phyloP scores from a whole-genome alignment of 2,329 filamentous ascomycete genomes.

The Trichoderma cornu-damae region DNA sequence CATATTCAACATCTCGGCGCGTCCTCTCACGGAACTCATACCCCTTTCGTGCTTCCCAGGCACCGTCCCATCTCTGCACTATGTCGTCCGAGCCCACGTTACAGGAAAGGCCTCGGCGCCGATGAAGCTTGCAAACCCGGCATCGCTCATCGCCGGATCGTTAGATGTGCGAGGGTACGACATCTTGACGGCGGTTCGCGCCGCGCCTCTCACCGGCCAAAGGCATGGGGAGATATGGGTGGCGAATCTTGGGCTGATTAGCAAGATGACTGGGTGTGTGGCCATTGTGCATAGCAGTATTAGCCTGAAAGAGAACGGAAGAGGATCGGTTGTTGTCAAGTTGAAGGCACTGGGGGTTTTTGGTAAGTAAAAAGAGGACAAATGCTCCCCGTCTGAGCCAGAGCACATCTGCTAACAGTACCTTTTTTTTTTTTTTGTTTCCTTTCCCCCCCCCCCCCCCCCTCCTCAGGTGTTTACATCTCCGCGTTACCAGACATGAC shows the following conservation, averaged over 20 bases:
- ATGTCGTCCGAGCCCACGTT: slow-evolving; percentile 68
- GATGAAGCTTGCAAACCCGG: slow-evolving; percentile 39
- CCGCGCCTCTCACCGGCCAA: slow-evolving; percentile 51
- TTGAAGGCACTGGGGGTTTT: slow-evolving; percentile 76
- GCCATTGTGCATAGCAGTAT: slow-evolving; percentile 63
- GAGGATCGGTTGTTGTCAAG: slow-evolving; percentile 59
- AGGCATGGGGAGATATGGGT: slow-evolving; percentile 42
- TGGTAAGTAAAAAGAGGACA: slow-evolving; percentile 41
- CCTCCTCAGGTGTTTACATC: slow-evolving; percentile 67
- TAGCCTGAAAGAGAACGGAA: slow-evolving; percentile 49
- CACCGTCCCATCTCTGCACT: slow-evolving; percentile 50
- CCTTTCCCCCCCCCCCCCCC: too few relatives aligned
- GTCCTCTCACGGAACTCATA: slow-evolving; percentile 62
- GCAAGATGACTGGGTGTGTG: slow-evolving; percentile 85
- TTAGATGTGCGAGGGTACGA: slow-evolving; percentile 68
- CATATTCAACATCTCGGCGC: slow-evolving; percentile 72
- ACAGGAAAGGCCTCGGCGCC: slow-evolving; percentile 57
- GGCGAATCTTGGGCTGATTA: slow-evolving; percentile 70
- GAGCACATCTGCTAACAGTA: neutral
- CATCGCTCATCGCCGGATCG: slow-evolving; percentile 55
- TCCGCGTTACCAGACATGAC: slow-evolving; percentile 59
- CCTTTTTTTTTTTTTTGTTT: neutral
- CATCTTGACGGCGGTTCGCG: slow-evolving; percentile 69
- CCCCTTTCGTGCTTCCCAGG: slow-evolving; percentile 70
- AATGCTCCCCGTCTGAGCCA: neutral